A percentile compares a stretch with the other conserved stretches of the same genome.
Evolutionary conservation across 225 moss, liverwort and hornwort species (phyloP).

Genomic region (Rhytidiadelphus loreus): DNA sequence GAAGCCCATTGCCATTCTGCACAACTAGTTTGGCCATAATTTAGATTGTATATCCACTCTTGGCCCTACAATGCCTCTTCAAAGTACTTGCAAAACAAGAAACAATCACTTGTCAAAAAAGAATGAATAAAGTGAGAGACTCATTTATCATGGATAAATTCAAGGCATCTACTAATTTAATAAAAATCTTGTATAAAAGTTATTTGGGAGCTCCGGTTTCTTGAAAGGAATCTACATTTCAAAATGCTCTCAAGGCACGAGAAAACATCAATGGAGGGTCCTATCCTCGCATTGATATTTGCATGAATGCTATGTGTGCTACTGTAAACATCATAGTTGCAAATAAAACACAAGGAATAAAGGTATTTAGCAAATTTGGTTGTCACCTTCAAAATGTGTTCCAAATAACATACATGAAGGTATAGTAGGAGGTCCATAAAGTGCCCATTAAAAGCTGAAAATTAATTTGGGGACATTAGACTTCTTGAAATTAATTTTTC

Average conservation of each 20-base stretch:
- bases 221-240: neutral
- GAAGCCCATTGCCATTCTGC: neutral
- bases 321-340: neutral
- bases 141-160: neutral
- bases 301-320: neutral
- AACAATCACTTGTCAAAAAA: neutral
- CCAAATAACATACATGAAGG: neutral
- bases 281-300: neutral
- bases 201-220: neutral
- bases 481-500: too few species aligned
- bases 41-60: neutral
- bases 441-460: too few species aligned
- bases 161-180: neutral
- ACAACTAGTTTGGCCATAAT: neutral
- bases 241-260: neutral
- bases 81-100: neutral
- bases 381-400: neutral
- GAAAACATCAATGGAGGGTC: neutral
- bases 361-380: neutral
- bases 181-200: neutral
- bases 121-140: neutral
- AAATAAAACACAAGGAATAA: neutral
- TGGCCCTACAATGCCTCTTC: neutral
- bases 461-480: too few species aligned
- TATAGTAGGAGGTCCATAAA: too few species aligned